phyloP scores from a whole-genome alignment of 768 basidiomycete species.

The Pilatotrama ljubarskyi region DNA sequence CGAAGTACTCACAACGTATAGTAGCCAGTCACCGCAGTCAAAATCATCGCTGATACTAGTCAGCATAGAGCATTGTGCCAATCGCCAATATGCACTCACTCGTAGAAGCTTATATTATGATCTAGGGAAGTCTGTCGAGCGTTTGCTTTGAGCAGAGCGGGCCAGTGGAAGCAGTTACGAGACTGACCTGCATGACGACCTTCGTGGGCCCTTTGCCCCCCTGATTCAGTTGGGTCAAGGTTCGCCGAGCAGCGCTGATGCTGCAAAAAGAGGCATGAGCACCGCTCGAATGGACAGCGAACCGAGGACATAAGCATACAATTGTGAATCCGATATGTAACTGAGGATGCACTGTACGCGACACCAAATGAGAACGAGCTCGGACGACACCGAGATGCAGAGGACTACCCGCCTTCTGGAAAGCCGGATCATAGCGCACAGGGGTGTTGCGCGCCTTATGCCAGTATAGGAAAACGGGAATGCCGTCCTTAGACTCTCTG shows the following conservation, averaged over 20 bases:
- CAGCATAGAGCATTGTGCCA: background rate
- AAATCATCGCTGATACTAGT: conserved; percentile 57
- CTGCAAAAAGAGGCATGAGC: conserved; percentile 37
- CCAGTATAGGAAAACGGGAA: conserved; percentile 67
- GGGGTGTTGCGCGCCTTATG: conserved; percentile 73
- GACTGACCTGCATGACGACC: conserved; percentile 67
- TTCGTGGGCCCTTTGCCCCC: conserved; percentile 30
- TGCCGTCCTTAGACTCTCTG: conserved; percentile 45
- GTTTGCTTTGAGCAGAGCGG: background rate
- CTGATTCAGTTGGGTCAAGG: conserved; percentile 45
- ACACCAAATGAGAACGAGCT: background rate
- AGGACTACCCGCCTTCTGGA: conserved; percentile 63
- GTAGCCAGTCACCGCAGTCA: conserved; percentile 77
- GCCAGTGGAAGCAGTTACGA: background rate
- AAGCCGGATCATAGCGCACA: conserved; percentile 59
- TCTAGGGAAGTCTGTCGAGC: conserved; percentile 63
- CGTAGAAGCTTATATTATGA: conserved; percentile 80
- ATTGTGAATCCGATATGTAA: conserved; percentile 76
- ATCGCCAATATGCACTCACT: conserved; percentile 42
- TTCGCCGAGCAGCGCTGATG: conserved; percentile 52
- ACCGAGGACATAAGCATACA: conserved; percentile 48
- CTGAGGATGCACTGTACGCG: conserved; percentile 68
- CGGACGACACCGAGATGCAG: background rate
- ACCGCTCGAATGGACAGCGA: background rate
- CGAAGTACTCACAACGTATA: conserved; percentile 61